Percentiles rank a stretch among this genome's conserved stretches.
These are phyloP conservation scores for Pyricularia sp. DNA, from an alignment of 2,329 filamentous ascomycete genomes.

Conservation along the genomic window DNA sequence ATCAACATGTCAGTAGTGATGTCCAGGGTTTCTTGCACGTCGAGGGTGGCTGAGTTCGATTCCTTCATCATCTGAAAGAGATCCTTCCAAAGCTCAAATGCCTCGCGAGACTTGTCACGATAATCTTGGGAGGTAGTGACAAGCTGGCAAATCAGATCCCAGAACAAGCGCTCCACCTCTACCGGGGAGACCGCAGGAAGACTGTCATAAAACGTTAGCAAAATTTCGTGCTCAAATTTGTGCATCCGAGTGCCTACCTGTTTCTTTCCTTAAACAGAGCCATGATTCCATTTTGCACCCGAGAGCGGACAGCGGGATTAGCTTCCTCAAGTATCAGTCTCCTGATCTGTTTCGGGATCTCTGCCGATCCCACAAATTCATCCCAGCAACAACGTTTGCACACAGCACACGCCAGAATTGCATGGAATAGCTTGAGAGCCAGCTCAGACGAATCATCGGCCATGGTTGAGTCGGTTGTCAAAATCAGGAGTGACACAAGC, in stretches of 20 bases:
- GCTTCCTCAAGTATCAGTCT: slow-evolving; percentile 27
- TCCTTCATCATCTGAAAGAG: slow-evolving; percentile 31
- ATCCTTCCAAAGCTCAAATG: slow-evolving; percentile 30
- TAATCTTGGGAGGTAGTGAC: slow-evolving; percentile 23
- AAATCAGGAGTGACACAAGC: slow-evolving; percentile 5
- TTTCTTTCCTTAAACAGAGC: slow-evolving; percentile 8
- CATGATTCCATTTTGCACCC: slow-evolving; percentile 18
- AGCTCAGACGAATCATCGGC: slow-evolving; percentile 12
- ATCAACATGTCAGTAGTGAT: slow-evolving; percentile 16
- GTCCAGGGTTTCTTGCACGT: slow-evolving; percentile 17
- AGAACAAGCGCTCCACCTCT: slow-evolving; percentile 35
- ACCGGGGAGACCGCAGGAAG: slow-evolving; percentile 19
- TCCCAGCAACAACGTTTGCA: slow-evolving; percentile 25
- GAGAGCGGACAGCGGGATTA: slow-evolving; percentile 24
- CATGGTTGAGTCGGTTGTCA: slow-evolving; percentile 8
- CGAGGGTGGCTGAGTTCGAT: slow-evolving; percentile 19
- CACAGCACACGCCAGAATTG: slow-evolving; percentile 24
- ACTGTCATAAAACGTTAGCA: slow-evolving; percentile 6
- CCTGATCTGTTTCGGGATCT: slow-evolving; percentile 16
- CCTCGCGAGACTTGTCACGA: slow-evolving; percentile 30
- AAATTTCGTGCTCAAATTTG: background rate
- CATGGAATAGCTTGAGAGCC: slow-evolving; percentile 22
- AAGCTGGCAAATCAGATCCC: slow-evolving; percentile 31
- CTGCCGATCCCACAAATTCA: slow-evolving; percentile 12
- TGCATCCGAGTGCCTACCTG: slow-evolving; percentile 3